phyloP scores from a whole-genome alignment of 805 yeast species.

The Metschnikowia proteae region DNA sequence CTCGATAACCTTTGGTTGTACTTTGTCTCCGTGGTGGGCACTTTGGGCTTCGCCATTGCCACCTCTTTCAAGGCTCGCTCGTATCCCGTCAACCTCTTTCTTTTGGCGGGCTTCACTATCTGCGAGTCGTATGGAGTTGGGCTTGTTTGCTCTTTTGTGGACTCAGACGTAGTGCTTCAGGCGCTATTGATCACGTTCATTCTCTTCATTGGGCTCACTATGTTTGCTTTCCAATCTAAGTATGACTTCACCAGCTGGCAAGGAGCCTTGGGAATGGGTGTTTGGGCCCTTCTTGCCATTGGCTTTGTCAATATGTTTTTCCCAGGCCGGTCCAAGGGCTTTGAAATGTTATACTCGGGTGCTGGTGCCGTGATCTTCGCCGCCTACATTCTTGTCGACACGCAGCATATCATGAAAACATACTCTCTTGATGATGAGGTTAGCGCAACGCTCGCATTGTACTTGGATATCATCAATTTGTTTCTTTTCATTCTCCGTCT shows the following conservation, averaged over 20 bases:
- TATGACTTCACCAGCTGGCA: conserved; percentile 72
- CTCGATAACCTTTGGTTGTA: conserved; percentile 56
- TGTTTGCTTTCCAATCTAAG: conserved; percentile 72
- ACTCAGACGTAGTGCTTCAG: conserved; percentile 60
- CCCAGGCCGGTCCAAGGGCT: conserved; percentile 47
- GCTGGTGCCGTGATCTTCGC: conserved; percentile 73
- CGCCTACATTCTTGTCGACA: conserved; percentile 72
- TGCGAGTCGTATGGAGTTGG: conserved; percentile 75
- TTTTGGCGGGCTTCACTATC: conserved; percentile 64
- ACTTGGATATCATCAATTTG: conserved; percentile 78
- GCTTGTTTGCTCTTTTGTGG: conserved; percentile 57
- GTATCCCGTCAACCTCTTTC: conserved; percentile 62
- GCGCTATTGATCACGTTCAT: conserved; percentile 67
- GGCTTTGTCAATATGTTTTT: conserved; percentile 70
- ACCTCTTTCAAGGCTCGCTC: conserved; percentile 59
- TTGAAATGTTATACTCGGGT: conserved; percentile 64
- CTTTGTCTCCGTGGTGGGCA: conserved; percentile 52
- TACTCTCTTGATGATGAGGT: conserved; percentile 81
- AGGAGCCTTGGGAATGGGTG: conserved; percentile 49
- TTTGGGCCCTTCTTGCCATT: conserved; percentile 68
- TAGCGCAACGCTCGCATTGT: conserved; percentile 72
- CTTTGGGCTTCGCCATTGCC: conserved; percentile 63
- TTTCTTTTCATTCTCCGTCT: conserved; percentile 73
- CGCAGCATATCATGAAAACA: conserved; percentile 72
- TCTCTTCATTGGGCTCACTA: conserved; percentile 71